phyloP scores from a whole-genome alignment of 1,284 basidiomycete genomes.

The Cutaneotrichosporon spelunceum region DNA sequence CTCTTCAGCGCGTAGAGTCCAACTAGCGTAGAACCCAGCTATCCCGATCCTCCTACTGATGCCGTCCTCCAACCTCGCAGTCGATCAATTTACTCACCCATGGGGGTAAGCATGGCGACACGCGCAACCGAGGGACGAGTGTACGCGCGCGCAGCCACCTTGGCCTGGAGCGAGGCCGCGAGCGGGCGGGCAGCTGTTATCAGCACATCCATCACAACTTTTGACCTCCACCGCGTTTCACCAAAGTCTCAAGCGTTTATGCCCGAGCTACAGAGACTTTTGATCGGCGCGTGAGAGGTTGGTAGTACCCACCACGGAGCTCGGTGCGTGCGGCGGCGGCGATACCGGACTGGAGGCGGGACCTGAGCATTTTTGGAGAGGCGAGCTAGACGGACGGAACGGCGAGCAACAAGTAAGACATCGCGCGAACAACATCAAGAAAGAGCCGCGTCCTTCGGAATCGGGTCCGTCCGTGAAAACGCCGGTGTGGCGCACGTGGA shows the following conservation, averaged over 20 bases:
- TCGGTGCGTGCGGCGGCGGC: conserved; percentile 32
- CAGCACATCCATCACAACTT: neutral
- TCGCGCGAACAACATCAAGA: neutral
- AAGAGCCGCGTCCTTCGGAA: neutral
- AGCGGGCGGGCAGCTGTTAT: conserved; percentile 14
- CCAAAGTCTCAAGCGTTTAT: neutral
- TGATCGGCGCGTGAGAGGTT: conserved; percentile 13
- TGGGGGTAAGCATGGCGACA: conserved; percentile 19
- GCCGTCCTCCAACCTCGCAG: neutral
- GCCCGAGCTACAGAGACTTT: neutral
- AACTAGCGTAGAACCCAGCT: neutral
- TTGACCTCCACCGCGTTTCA: conserved; percentile 3
- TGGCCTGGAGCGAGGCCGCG: conserved; percentile 12
- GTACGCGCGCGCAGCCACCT: conserved; percentile 17
- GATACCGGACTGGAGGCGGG: conserved; percentile 31
- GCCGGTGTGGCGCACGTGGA: neutral
- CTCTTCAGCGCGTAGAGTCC: neutral
- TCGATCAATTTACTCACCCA: conserved; percentile 1
- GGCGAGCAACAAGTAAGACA: neutral
- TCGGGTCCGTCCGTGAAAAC: neutral
- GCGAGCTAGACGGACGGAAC: neutral
- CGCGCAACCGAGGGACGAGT: conserved; percentile 19
- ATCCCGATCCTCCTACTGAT: neutral
- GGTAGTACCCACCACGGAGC: conserved; percentile 28
- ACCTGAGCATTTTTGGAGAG: conserved; percentile 33